These are phyloP conservation scores for Plantago rigida DNA, from an alignment of 305 asterid genomes.

Conservation along the genomic window DNA sequence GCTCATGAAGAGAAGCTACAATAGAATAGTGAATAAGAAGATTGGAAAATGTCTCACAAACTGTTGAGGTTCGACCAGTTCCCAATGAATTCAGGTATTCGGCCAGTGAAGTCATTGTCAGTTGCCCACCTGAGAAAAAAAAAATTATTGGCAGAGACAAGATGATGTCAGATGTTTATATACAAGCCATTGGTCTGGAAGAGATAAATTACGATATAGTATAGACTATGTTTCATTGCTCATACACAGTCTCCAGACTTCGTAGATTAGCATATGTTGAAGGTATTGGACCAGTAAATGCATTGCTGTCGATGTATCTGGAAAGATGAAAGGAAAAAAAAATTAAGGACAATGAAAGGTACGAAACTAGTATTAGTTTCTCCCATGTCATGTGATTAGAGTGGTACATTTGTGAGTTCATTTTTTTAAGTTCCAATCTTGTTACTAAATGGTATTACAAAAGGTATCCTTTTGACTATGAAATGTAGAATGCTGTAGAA, in stretches of 20 bases:
- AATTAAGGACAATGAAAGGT: not conserved
- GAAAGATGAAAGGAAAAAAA: not conserved
- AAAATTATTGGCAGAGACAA: slow-evolving; percentile 1
- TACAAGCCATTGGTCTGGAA: slow-evolving; percentile 2
- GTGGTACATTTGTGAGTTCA: no score
- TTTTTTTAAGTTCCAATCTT: no score
- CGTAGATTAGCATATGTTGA: slow-evolving; percentile 41
- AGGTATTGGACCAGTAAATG: slow-evolving; percentile 63
- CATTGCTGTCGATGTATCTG: slow-evolving; percentile 40
- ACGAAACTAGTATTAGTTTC: not conserved
- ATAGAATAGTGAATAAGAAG: not conserved
- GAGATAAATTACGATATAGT: not conserved
- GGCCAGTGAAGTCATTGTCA: slow-evolving; percentile 42
- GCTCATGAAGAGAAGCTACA: not conserved
- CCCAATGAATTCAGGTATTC: slow-evolving; percentile 49
- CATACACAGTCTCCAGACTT: slow-evolving; percentile 46
- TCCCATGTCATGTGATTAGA: not conserved
- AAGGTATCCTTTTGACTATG: no score
- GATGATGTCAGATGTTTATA: slow-evolving; percentile 1
- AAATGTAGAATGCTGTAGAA: not conserved
- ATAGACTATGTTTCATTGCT: slow-evolving; percentile 11
- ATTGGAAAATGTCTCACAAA: slow-evolving; percentile 27
- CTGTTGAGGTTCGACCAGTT: slow-evolving; percentile 40
- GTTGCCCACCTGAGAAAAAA: slow-evolving; percentile 41
- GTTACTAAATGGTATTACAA: no score